Base-by-base conservation (phyloP, 1,139 yeast genomes). In the Nematodospora anomalae region DNA sequence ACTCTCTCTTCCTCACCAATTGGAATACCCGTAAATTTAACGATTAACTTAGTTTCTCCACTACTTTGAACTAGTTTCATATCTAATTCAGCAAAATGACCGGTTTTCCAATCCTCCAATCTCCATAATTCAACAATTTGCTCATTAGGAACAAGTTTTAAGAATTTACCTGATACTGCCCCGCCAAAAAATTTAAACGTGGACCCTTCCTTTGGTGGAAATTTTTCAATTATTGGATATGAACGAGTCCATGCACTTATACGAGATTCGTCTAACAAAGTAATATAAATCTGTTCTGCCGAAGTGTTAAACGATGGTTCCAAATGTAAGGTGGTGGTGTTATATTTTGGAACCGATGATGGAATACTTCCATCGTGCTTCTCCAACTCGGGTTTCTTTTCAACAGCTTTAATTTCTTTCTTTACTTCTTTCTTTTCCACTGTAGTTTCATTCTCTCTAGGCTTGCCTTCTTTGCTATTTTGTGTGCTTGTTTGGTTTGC, bases 1-100 rank as follows among this genome's bases (percentile, higher is more conserved):
- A 87, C 96, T 40, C 84, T 72, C 40, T 92, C 98, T 60, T 92
- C 97, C 57, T 94, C 94, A n/a, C 97, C 98, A 31, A 92, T 72
- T 14, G 98, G 98, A 34, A 92, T 83, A n/a, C 97, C 97, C 15
- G 79, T 69, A 78, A 92, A 87, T 40, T 74, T 71, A 25, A 89
- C 92, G 42, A 82, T 78, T 68, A 90, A 70, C 40, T 74, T 79
- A 11, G 98, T 92, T 52, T 90, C 97, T 30, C 84, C 78, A 12
- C 79, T 72, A 16, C 94, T 94, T 57, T 87, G 88, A 38, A 76
- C 77, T 45, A 94, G 75, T 29, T 66, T 71, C 49, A 90, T 74
- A 27, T 70, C 74, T 50, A 92, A 66, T 15, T 69, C 71, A 3
- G 97, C 95, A 57, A 57, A 83, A 58, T 87, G 95, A 18, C 86